These are phyloP conservation scores for Anisodus acutangulus DNA, from an alignment of 257 asterid species.

Conservation along the genomic window DNA sequence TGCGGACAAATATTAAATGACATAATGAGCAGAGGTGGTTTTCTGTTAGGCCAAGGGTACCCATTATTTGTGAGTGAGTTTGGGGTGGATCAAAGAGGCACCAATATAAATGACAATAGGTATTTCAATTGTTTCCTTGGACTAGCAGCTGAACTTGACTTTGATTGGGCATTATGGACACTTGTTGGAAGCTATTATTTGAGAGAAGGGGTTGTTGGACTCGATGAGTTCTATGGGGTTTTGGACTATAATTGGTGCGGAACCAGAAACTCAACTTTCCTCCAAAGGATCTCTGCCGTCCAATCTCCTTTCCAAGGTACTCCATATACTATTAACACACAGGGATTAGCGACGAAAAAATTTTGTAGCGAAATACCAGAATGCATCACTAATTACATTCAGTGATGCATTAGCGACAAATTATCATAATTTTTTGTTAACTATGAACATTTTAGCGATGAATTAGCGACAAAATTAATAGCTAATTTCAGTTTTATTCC, in stretches of 20 bases:
- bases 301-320: constrained; percentile 81
- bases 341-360: no score
- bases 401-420: no score
- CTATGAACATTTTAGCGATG: no score
- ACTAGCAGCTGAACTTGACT: constrained; percentile 52
- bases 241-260: constrained; percentile 46
- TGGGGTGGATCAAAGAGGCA: constrained; percentile 45
- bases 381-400: no score
- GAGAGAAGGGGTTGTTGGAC: constrained; percentile 42
- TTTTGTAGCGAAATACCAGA: no score
- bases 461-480: no score
- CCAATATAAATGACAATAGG: constrained; percentile 37
- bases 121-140: constrained; percentile 48
- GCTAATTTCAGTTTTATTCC: no score
- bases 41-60: constrained; percentile 36
- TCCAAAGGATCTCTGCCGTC: constrained; percentile 59
- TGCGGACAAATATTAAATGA: constrained; percentile 30
- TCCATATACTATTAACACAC: not conserved
- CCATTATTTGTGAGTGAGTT: constrained; percentile 67
- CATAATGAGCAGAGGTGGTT: constrained; percentile 26
- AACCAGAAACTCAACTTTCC: constrained; percentile 43
- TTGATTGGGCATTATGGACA: constrained; percentile 72
- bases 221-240: constrained; percentile 55
- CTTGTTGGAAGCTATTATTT: constrained; percentile 60
- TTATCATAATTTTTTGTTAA: no score